Conservation (phyloP, 1,284 basidiomycete species). For the Dichomitus squalens region DNA sequence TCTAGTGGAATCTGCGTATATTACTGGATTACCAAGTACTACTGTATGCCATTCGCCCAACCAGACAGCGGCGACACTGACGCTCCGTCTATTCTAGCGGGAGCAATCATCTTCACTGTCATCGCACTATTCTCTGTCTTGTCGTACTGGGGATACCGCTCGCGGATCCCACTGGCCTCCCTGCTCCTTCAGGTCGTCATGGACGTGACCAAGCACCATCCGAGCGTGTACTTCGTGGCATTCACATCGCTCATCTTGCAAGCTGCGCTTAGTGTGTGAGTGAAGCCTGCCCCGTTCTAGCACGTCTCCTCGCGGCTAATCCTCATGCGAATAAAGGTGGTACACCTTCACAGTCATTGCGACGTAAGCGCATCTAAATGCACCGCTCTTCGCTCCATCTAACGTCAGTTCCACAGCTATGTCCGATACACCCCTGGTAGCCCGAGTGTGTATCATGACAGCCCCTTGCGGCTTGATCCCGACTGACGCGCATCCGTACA, state of each 20-base stretch:
- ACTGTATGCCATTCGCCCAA: slow-evolving; percentile 52
- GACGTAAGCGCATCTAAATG: slow-evolving; percentile 44
- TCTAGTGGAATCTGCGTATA: slow-evolving; percentile 65
- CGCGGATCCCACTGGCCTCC: slow-evolving; percentile 79
- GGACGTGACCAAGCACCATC: slow-evolving; percentile 83
- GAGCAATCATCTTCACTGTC: slow-evolving; percentile 78
- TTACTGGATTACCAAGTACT: slow-evolving; percentile 80
- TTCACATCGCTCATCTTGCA: slow-evolving; percentile 73
- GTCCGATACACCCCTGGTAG: slow-evolving; percentile 79
- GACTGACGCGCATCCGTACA: slow-evolving; percentile 10
- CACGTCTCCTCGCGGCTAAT: not conserved
- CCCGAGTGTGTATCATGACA: slow-evolving; percentile 46
- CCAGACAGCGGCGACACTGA: not conserved
- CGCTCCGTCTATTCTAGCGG: slow-evolving; percentile 43
- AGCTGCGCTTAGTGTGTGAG: slow-evolving; percentile 69
- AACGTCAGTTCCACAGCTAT: slow-evolving; percentile 46
- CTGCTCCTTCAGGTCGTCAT: slow-evolving; percentile 82
- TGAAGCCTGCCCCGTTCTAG: slow-evolving; percentile 12
- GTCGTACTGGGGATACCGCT: slow-evolving; percentile 68
- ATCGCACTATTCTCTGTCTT: slow-evolving; percentile 65
- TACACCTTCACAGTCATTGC: slow-evolving; percentile 72
- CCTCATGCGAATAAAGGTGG: slow-evolving; percentile 46
- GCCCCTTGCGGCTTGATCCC: too few relatives aligned
- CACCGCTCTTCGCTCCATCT: not conserved
- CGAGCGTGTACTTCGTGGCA: slow-evolving; percentile 79